Evolutionary conservation across 345 rosid genomes (phyloP).

Genomic region (Ceriops decandra): DNA sequence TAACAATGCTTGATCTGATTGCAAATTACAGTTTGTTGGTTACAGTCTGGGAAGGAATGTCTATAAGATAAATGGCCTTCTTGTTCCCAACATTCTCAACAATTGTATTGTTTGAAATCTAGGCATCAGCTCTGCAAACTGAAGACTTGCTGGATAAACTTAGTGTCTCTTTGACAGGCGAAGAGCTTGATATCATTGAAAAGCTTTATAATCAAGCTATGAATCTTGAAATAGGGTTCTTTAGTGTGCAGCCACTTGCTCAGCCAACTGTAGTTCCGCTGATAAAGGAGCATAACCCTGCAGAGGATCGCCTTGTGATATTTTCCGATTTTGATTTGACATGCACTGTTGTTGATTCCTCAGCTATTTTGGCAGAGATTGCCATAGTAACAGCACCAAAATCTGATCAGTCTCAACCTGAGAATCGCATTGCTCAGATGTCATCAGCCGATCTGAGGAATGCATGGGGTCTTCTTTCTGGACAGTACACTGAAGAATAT

Average conservation of each 20-base stretch:
- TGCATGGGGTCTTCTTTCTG: conserved; percentile 71
- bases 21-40: conserved; percentile 8
- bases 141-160: conserved; percentile 96
- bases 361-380: conserved; percentile 93
- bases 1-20: conserved; percentile 15
- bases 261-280: conserved; percentile 79
- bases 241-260: conserved; percentile 65
- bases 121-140: conserved; percentile 87
- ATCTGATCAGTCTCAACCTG: conserved; percentile 55
- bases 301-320: conserved; percentile 50
- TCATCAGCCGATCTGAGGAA: conserved; percentile 74
- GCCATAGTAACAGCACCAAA: conserved; percentile 88
- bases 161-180: conserved; percentile 89
- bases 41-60: conserved; percentile 19
- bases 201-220: conserved; percentile 95
- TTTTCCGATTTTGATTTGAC: conserved; percentile 98
- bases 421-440: conserved; percentile 55
- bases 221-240: conserved; percentile 95
- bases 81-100: conserved; percentile 28
- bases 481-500: conserved; percentile 78
- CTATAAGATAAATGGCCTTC: conserved; percentile 26
- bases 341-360: conserved; percentile 90
- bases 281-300: conserved; percentile 49
- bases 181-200: conserved; percentile 86
- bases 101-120: conserved; percentile 33